A percentile compares a stretch with the other conserved stretches of the same genome.
Evolutionary conservation across 768 basidiomycete species (phyloP).

Genomic region (Guyanaporus albipodus): DNA sequence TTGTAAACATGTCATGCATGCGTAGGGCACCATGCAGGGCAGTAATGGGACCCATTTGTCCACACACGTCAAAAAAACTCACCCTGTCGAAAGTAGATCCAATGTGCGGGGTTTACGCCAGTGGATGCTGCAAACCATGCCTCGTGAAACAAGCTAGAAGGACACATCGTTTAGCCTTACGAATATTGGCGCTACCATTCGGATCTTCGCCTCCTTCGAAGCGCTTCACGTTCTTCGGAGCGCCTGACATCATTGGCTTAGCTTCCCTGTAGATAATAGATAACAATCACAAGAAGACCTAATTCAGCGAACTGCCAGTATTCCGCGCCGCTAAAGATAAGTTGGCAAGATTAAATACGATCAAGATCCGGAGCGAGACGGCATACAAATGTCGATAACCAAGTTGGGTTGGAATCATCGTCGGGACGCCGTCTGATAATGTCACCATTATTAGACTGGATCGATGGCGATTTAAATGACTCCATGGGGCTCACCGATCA

Average conservation of each 20-base stretch:
- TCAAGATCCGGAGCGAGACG: not conserved
- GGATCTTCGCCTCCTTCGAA: constrained; percentile 46
- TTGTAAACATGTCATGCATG: constrained; percentile 1
- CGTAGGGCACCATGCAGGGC: not conserved
- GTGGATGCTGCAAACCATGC: constrained; percentile 35
- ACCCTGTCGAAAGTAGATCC: constrained; percentile 46
- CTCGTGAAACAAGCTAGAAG: not conserved
- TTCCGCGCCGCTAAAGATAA: constrained; percentile 29
- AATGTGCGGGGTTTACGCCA: constrained; percentile 45
- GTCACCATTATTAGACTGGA: not conserved
- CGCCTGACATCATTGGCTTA: constrained; percentile 13
- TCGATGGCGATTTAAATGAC: not conserved
- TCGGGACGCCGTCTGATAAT: constrained; percentile 46
- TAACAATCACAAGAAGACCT: constrained; percentile 16
- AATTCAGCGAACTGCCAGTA: constrained; percentile 51
- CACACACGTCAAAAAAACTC: constrained; percentile 4
- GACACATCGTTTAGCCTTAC: constrained; percentile 26
- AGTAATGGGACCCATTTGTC: not conserved
- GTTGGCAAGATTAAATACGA: constrained; percentile 12
- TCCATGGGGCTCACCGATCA: constrained; percentile 31
- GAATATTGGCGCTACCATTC: constrained; percentile 44
- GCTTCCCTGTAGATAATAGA: constrained; percentile 1
- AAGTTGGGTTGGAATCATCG: constrained; percentile 40
- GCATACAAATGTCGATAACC: constrained; percentile 47
- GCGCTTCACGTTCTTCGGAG: constrained; percentile 36